These are phyloP conservation scores for Vitis hybrid DNA, from an alignment of 177 flowering plant genomes.

Conservation along the genomic window DNA sequence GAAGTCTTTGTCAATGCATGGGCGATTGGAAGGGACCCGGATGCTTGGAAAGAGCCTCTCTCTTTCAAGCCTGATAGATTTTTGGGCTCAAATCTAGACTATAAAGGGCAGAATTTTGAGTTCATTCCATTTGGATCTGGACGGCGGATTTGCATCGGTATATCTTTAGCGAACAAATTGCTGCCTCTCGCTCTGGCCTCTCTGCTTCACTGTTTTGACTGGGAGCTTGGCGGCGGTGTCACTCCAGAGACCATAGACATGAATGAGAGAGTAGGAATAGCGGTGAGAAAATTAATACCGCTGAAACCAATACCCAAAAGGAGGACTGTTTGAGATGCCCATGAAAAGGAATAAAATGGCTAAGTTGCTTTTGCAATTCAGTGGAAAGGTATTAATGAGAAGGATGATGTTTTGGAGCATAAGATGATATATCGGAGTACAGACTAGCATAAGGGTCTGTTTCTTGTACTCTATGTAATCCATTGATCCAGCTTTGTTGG, in stretches of 20 bases:
- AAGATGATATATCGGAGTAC: no score
- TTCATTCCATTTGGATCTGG: slow-evolving; percentile 48
- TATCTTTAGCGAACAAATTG: slow-evolving; percentile 27
- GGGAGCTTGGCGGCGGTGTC: slow-evolving; percentile 27
- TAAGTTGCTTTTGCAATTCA: no score
- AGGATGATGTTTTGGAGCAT: no score
- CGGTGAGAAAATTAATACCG: slow-evolving; percentile 24
- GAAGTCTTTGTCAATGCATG: slow-evolving; percentile 11
- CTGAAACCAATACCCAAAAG: slow-evolving; percentile 32
- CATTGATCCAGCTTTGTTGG: no score
- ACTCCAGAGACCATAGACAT: slow-evolving; percentile 26
- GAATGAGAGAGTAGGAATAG: slow-evolving; percentile 32
- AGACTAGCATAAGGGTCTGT: no score
- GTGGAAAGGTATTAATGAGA: no score
- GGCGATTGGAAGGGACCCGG: slow-evolving; percentile 33
- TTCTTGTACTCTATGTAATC: no score
- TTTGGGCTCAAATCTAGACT: slow-evolving; percentile 18
- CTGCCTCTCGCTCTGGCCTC: slow-evolving; percentile 30
- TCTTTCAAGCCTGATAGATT: background rate
- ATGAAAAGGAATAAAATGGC: no score
- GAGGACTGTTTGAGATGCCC: background rate
- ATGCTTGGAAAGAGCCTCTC: slow-evolving; percentile 15
- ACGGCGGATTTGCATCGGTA: slow-evolving; percentile 38
- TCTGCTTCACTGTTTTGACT: slow-evolving; percentile 38
- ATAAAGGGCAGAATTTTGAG: slow-evolving; percentile 34